Base-by-base conservation (phyloP, 352 stramenopile genomes). In the Phytophthora quininea region DNA sequence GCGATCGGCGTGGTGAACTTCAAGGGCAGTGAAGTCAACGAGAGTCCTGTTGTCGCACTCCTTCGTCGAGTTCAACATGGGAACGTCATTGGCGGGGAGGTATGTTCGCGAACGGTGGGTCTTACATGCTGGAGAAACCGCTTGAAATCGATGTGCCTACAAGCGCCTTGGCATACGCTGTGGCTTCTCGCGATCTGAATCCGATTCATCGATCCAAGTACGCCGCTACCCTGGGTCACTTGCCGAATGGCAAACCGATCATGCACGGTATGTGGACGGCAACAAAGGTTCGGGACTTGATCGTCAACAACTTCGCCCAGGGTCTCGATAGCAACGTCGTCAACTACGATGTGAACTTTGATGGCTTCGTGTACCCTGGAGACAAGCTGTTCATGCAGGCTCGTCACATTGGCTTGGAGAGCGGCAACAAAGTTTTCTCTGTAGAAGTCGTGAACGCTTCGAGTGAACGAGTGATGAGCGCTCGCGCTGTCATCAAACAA, bases 211-310 rank as follows among this genome's bases (percentile, higher is more conserved):
- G 89, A 3, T 95, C 87, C 12, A 76, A 72, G 52, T 91, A 93
- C 52, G 74, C 87, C 8, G 90, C 88, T 0, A 74, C 88, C 24
- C 65, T 96, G 8, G 88, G 85, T 4, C 78, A 86, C 43, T 74
- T 97, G 50, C 88, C 90, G 14, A 68, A 82, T 10, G 82, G 81
- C 19, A 81, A 84, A 62, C 84, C 90, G 8, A 95, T 97, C 69
- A 95, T 96, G 84, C 88, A 97, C 58, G 90, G 90, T 31, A 76
- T 97, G 81, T 97, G 90, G 90, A 93, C 83, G n/a, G 87, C 86
- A 2, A 91, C 79, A n/a, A 96, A 95, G 64, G 86, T 92, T 14
- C 88, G 87, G 14, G 73, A 81, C n/a, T 57, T 94, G 50, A 66
- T 91, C 11, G 76, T 87, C 10, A 61, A 82, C 43, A 67, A 74